phyloP scores from a whole-genome alignment of 2,329 filamentous ascomycete species.

The Arthrobotrys pseudoclavata region DNA sequence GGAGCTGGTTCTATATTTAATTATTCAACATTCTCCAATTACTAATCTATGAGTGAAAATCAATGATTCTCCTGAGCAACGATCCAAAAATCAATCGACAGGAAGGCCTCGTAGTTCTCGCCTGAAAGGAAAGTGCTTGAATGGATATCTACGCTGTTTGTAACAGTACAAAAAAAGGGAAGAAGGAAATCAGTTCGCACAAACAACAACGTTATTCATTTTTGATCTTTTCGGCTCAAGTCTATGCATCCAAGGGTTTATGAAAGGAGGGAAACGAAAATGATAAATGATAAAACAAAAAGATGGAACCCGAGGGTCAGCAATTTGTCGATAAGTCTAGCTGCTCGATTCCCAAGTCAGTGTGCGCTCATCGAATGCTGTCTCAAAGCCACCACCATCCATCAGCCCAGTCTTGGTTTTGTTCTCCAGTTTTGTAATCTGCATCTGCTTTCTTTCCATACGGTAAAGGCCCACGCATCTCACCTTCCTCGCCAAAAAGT shows the following conservation, averaged over 20 bases:
- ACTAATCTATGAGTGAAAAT: constrained; percentile 8
- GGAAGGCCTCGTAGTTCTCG: neutral
- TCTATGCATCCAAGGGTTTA: constrained; percentile 51
- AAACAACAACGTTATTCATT: constrained; percentile 22
- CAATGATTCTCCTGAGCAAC: neutral
- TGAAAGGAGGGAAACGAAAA: constrained; percentile 37
- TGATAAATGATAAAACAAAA: constrained; percentile 20
- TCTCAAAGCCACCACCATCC: constrained; percentile 58
- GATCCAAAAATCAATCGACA: neutral
- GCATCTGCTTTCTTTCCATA: constrained; percentile 41
- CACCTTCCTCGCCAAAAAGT: constrained; percentile 53
- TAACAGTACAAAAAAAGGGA: constrained; percentile 6
- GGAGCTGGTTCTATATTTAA: neutral
- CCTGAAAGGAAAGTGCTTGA: neutral
- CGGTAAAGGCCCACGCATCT: constrained; percentile 40
- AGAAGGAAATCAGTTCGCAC: constrained; percentile 6
- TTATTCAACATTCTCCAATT: constrained; percentile 5
- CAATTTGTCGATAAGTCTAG: constrained; percentile 60
- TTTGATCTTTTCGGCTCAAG: constrained; percentile 39
- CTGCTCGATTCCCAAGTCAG: constrained; percentile 61
- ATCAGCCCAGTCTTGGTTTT: constrained; percentile 43
- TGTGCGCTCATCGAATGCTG: constrained; percentile 58
- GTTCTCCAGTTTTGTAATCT: constrained; percentile 29
- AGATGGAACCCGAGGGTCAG: constrained; percentile 39
- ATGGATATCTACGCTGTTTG: constrained; percentile 39